Evolutionary conservation across 805 yeast genomes (phyloP).

Genomic region (Kazachstania bromeliacearum): DNA sequence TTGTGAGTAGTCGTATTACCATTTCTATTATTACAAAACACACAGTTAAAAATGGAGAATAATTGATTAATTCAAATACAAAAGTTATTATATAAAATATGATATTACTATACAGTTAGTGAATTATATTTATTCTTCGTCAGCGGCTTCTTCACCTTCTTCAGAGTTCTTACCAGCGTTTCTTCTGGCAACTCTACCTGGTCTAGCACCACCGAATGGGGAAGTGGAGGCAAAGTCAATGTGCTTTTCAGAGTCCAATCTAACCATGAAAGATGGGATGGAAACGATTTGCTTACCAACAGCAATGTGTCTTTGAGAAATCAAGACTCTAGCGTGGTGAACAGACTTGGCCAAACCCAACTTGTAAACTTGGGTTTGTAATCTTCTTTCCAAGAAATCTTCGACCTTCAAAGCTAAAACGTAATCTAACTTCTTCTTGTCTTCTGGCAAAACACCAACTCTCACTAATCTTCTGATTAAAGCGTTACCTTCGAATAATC

Average conservation of each 20-base stretch:
- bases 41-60: not conserved
- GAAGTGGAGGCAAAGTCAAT: constrained; percentile 98
- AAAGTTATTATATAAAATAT: too few species aligned
- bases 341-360: constrained; percentile 98
- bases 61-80: constrained; percentile 2
- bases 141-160: constrained; percentile 58
- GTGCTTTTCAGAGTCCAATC: constrained; percentile 99
- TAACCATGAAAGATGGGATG: constrained; percentile 98
- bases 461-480: constrained; percentile 99
- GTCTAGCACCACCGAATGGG: constrained; percentile 99
- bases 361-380: constrained; percentile 99
- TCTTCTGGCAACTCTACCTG: constrained; percentile 99
- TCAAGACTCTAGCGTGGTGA: constrained; percentile 99
- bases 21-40: too few species aligned
- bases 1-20: too few species aligned
- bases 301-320: constrained; percentile 98
- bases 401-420: constrained; percentile 96
- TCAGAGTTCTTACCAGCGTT: constrained; percentile 54
- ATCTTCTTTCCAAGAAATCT: constrained; percentile 99
- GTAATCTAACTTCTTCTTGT: constrained; percentile 99
- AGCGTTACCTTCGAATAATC: constrained; percentile 99
- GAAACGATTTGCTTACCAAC: constrained; percentile 99
- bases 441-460: constrained; percentile 97
- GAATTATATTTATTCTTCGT: constrained; percentile 65
- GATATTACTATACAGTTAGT: too few species aligned